Conservation (phyloP, 805 yeast genomes). For the Wickerhamomyces pijperi region DNA sequence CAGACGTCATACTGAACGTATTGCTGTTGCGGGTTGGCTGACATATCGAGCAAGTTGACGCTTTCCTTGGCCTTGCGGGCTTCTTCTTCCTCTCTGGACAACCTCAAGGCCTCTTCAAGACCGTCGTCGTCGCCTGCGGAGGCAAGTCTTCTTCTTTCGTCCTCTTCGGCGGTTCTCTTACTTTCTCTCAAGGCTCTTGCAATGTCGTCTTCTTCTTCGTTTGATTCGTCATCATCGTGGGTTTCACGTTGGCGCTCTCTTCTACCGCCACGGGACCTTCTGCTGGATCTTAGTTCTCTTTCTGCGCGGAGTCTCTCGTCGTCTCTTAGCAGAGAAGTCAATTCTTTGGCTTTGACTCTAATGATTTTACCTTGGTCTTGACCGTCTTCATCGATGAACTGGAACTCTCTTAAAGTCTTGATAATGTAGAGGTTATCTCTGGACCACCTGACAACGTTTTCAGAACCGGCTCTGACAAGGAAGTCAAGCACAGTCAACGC, state of each 20-base stretch:
- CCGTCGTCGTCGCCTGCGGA: conserved; percentile 32
- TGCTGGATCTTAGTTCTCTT: conserved; percentile 32
- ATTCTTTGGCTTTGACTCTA: conserved; percentile 82
- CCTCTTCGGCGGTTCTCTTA: conserved; percentile 73
- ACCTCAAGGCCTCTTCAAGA: conserved; percentile 54
- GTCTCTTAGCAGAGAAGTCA: conserved; percentile 69
- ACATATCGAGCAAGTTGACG: conserved; percentile 40
- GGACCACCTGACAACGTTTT: conserved; percentile 85
- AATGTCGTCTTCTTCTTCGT: conserved; percentile 63
- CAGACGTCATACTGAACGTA: conserved; percentile 17
- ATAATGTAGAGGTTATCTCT: conserved; percentile 79
- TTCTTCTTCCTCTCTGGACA: conserved; percentile 71
- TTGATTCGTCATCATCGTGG: conserved; percentile 16
- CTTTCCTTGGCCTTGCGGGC: conserved; percentile 35
- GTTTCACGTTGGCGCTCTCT: conserved; percentile 7
- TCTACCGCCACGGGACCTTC: conserved; percentile 24
- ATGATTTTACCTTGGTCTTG: conserved; percentile 82
- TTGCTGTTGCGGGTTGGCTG: conserved; percentile 27
- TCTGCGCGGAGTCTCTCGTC: conserved; percentile 71
- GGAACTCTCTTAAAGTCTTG: conserved; percentile 86
- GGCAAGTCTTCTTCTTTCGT: conserved; percentile 48
- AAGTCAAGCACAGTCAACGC: conserved; percentile 83
- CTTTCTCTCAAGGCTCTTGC: conserved; percentile 75
- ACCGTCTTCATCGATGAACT: conserved; percentile 65
- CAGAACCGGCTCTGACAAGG: conserved; percentile 75